Percentiles rank a stretch among this genome's conserved stretches.
phyloP scores from a whole-genome alignment of 768 basidiomycete species.

The Pleurotus tuoliensis region DNA sequence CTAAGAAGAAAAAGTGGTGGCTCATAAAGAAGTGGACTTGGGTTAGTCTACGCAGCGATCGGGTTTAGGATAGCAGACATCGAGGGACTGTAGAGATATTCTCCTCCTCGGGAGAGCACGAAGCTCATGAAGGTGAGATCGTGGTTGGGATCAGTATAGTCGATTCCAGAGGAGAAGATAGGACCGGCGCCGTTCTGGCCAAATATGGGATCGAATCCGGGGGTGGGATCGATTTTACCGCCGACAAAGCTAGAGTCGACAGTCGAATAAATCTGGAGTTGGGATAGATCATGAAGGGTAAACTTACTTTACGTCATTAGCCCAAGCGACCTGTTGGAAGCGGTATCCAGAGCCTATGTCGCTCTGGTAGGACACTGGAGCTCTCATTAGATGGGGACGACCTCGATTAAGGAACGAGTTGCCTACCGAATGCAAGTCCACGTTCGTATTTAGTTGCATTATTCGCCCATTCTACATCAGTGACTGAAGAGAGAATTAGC shows the following conservation, averaged over 20 bases:
- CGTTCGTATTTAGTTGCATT: background rate
- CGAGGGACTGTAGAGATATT: background rate
- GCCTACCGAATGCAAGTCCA: conserved; percentile 2
- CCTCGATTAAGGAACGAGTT: too few relatives aligned
- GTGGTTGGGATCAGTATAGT: background rate
- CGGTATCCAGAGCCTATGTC: conserved; percentile 1
- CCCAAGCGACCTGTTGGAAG: conserved; percentile 4
- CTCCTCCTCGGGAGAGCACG: background rate
- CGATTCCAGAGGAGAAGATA: background rate
- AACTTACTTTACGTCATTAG: background rate
- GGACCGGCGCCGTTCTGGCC: background rate
- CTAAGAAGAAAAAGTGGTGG: too few relatives aligned
- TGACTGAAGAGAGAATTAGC: background rate
- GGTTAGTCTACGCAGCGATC: background rate
- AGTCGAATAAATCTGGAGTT: background rate
- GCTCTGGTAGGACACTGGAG: conserved; percentile 1
- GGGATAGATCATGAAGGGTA: background rate
- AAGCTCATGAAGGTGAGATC: background rate
- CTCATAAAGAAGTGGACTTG: too few relatives aligned
- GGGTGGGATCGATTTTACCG: background rate
- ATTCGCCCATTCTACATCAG: background rate
- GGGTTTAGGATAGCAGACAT: background rate
- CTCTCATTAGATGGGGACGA: background rate
- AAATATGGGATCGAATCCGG: background rate
- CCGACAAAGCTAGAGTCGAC: background rate